Evolutionary conservation across 179 eudicot genomes (phyloP).

Genomic region (Silene noctiflora): DNA sequence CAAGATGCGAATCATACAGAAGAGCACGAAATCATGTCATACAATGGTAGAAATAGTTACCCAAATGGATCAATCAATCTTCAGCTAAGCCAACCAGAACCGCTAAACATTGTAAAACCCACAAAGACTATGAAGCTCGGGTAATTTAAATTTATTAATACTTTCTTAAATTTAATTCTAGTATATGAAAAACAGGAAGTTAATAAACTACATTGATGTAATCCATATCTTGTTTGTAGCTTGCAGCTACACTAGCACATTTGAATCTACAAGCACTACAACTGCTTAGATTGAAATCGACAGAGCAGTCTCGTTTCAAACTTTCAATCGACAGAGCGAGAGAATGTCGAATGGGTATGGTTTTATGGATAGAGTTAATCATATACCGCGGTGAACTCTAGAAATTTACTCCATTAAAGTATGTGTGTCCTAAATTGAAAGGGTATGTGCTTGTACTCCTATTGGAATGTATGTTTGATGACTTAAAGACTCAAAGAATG

Average conservation of each 20-base stretch:
- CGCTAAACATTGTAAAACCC: conserved; percentile 32
- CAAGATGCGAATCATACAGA: conserved; percentile 27
- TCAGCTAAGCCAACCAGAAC: conserved; percentile 57
- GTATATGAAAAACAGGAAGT: no score
- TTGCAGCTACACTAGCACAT: conserved; percentile 33
- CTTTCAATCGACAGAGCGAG: not conserved
- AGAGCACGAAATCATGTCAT: conserved; percentile 28
- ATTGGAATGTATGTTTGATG: conserved; percentile 16
- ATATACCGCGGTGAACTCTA: conserved; percentile 14
- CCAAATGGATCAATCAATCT: conserved; percentile 42
- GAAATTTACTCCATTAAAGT: not conserved
- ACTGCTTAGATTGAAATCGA: not conserved
- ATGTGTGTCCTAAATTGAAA: conserved; percentile 12
- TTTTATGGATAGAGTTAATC: conserved; percentile 18
- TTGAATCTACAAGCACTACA: conserved; percentile 7
- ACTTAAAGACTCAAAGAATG: conserved; percentile 6
- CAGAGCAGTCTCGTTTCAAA: not conserved
- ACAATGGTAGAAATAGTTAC: conserved; percentile 19
- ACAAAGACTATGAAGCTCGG: conserved; percentile 43
- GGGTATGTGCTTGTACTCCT: conserved; percentile 12
- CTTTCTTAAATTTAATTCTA: not conserved
- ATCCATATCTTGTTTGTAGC: conserved; percentile 28
- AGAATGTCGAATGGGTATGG: conserved; percentile 21
- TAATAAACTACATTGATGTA: not conserved
- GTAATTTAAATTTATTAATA: conserved; percentile 26